Evolutionary conservation across 495 filamentous ascomycete genomes (phyloP).

Genomic region (Echria macrotheca): DNA sequence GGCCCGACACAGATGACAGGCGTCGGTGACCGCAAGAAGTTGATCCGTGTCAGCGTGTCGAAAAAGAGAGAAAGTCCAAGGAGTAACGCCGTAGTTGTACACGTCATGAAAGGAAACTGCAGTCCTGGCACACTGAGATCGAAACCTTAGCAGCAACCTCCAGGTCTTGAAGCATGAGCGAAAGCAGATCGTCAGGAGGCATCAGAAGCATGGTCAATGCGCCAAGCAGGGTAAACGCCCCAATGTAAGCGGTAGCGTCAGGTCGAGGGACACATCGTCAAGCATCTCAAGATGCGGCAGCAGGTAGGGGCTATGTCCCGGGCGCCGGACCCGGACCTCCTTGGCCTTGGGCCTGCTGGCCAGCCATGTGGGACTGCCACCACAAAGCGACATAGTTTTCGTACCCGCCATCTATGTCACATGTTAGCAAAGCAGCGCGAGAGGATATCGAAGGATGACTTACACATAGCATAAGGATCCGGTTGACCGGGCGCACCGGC

Average conservation of each 20-base stretch:
- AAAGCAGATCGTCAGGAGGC: background rate
- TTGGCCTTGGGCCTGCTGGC: constrained; percentile 24
- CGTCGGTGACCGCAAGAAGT: too few species aligned
- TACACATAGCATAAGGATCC: constrained; percentile 33
- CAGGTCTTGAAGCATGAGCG: background rate
- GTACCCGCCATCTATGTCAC: constrained; percentile 26
- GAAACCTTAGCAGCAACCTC: too few species aligned
- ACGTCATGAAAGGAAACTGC: background rate
- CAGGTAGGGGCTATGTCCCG: constrained; percentile 24
- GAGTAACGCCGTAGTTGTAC: constrained; percentile 1
- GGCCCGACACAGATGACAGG: too few species aligned
- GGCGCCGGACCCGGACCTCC: constrained; percentile 23
- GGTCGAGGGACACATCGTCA: constrained; percentile 23
- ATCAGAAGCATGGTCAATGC: background rate
- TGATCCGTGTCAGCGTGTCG: too few species aligned
- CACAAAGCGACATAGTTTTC: constrained; percentile 30
- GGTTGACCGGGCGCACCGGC: constrained; percentile 19
- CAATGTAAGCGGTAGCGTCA: constrained; percentile 20
- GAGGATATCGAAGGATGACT: background rate
- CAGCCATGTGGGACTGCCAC: constrained; percentile 28
- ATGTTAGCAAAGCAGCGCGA: constrained; percentile 6
- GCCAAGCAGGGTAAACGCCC: background rate
- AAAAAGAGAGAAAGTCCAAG: too few species aligned
- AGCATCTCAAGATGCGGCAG: constrained; percentile 23
- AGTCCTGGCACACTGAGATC: background rate